phyloP scores from a whole-genome alignment of 352 stramenopile genomes.

The Pythium utonaiense region DNA sequence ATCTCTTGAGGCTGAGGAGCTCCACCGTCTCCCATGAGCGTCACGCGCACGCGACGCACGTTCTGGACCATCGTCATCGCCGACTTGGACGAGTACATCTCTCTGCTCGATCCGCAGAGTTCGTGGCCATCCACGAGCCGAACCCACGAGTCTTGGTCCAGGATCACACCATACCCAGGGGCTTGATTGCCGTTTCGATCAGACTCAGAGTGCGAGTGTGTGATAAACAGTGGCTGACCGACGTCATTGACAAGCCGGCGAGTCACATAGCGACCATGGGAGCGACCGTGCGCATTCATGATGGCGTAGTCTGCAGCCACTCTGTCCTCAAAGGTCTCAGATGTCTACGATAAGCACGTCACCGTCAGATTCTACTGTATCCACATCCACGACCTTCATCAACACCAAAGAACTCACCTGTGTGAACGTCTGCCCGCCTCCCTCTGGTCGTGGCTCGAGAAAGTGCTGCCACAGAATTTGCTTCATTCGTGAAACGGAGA shows the following conservation, averaged over 20 bases:
- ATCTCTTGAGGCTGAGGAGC: not conserved
- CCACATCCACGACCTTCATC: too few relatives aligned
- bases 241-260: not conserved
- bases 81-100: not conserved
- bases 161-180: not conserved
- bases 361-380: too few relatives aligned
- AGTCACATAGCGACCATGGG: not conserved
- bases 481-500: not conserved
- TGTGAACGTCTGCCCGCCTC: not conserved
- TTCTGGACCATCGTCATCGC: slow-evolving; percentile 1
- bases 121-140: not conserved
- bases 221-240: not conserved
- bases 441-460: not conserved
- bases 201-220: not conserved
- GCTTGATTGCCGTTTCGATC: not conserved
- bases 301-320: not conserved
- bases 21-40: not conserved
- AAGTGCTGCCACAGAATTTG: not conserved
- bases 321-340: not conserved
- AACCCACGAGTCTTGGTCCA: slow-evolving; percentile 5
- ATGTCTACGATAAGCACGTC: not conserved
- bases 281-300: not conserved
- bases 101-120: not conserved
- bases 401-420: not conserved
- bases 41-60: slow-evolving; percentile 1